A percentile compares a stretch with the other conserved stretches of the same genome.
Conservation (phyloP, 768 basidiomycete genomes). For the Trametes villosa region DNA sequence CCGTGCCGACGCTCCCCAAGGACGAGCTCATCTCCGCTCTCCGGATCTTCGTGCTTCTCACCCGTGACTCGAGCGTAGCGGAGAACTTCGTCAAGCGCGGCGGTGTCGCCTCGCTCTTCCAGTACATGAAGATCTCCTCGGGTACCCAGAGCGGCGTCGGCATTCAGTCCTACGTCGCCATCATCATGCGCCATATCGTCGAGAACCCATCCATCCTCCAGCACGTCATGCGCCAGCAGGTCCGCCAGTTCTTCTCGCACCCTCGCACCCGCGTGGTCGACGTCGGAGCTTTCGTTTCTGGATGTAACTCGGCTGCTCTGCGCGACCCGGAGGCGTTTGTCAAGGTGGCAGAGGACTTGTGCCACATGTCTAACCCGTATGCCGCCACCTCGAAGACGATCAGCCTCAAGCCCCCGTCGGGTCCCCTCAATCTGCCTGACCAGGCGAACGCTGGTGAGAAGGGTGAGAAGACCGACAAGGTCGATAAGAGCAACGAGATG, state of each 20-base stretch:
- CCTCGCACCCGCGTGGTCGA: conserved; percentile 74
- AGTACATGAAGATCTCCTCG: conserved; percentile 60
- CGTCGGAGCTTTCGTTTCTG: conserved; percentile 70
- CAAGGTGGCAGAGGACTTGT: conserved; percentile 68
- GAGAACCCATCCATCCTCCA: conserved; percentile 74
- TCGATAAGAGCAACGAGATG: conserved; percentile 52
- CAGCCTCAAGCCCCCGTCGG: conserved; percentile 26
- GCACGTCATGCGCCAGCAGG: conserved; percentile 78
- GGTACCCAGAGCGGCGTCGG: conserved; percentile 54
- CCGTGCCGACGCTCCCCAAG: conserved; percentile 62
- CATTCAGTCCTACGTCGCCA: conserved; percentile 82
- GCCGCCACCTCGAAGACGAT: conserved; percentile 31
- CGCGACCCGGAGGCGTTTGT: conserved; percentile 82
- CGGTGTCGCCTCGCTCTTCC: conserved; percentile 68
- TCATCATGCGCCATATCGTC: conserved; percentile 89
- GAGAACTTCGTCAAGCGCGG: conserved; percentile 67
- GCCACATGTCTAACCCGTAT: conserved; percentile 72
- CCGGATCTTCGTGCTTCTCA: conserved; percentile 83
- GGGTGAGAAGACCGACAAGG: conserved; percentile 17
- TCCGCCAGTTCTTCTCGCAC: conserved; percentile 79
- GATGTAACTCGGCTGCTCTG: conserved; percentile 77
- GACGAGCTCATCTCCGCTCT: conserved; percentile 85
- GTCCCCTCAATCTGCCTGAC: neutral
- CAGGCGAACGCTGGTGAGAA: conserved; percentile 7
- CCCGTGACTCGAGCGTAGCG: conserved; percentile 69